Evolutionary conservation across 768 basidiomycete genomes (phyloP), one percentile per base, ranked within the genome.

Genomic region (Mycena pura): DNA sequence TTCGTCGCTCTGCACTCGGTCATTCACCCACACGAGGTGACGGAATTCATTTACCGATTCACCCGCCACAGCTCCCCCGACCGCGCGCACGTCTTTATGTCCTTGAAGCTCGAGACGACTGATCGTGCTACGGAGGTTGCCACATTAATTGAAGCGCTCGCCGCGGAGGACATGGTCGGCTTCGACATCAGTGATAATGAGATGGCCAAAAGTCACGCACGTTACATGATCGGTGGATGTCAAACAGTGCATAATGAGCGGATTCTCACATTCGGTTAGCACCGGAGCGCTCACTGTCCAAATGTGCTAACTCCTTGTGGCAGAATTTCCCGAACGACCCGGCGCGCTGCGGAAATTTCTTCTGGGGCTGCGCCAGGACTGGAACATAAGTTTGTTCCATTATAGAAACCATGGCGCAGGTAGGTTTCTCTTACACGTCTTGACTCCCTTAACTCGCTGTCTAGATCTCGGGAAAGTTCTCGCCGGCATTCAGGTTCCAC

Each of bases 351-450:
- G 92, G 40, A 93, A 91, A 66, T 99, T 99, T 80, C 80, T 99
- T 60, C 80, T 88, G 27, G 92, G 91, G 3, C 72, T 99, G 43
- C 90, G 90, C 29, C 78, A 84, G 19, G 89, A 88, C 24, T 98
- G 96, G 95, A 98, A 96, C 74, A 93, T 99, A 47, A 91, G 95
- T 1, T 73, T 99, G 64, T 99, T 99, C 79, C 97, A 99, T 73
- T 99, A 99, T 75, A 85, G 97, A 55, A 98, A 99, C 73, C 96
- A 99, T 60, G 97, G 97, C 28, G 94, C 91, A 71, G 96, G 96
- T 93, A 66, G 59, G 89, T 28, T 21, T 38, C 51, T 44, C 13
- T 3, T 28, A 9, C 27, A 14, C 22, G 10, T 39, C n/a, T 51
- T 34, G 38, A 24, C n/a, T 29, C 28, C 32, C 50, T 41, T 17